A percentile compares a stretch with the other conserved stretches of the same genome.
Conservation (phyloP, 345 rosid species). For the Aquilaria malaccensis region DNA sequence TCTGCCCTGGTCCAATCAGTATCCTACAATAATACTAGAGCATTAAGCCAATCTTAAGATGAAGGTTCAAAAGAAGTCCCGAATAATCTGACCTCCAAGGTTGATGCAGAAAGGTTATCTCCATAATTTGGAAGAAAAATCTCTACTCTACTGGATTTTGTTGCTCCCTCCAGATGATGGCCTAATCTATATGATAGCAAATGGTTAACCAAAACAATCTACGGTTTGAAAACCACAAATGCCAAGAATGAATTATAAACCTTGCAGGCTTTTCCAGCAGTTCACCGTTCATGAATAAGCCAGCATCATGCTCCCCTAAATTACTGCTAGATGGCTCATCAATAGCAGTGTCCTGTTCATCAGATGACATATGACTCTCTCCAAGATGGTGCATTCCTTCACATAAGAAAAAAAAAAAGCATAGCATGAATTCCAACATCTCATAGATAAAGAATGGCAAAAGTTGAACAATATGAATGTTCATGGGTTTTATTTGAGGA, state of each 20-base stretch:
- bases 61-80: conserved; percentile 5
- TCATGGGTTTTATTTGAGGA: background rate
- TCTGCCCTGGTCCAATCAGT: conserved; percentile 76
- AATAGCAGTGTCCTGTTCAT: conserved; percentile 20
- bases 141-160: conserved; percentile 22
- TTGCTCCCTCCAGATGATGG: conserved; percentile 30
- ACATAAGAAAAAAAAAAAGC: background rate
- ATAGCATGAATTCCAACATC: conserved; percentile 15
- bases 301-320: conserved; percentile 22
- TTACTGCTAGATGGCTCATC: conserved; percentile 20
- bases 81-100: conserved; percentile 45
- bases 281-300: conserved; percentile 27
- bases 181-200: conserved; percentile 50
- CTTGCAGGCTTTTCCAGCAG: conserved; percentile 67
- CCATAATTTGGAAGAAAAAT: conserved; percentile 13
- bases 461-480: conserved; percentile 12
- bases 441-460: conserved; percentile 6
- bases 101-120: conserved; percentile 33
- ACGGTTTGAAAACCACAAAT: conserved; percentile 7
- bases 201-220: conserved; percentile 13
- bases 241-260: conserved; percentile 26
- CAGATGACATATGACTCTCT: conserved; percentile 18
- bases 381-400: conserved; percentile 55
- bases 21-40: conserved; percentile 39
- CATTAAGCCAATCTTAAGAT: conserved; percentile 9